These are phyloP conservation scores for Sugiyamaella sp. DNA, from an alignment of 1,139 yeast genomes.

Conservation along the genomic window DNA sequence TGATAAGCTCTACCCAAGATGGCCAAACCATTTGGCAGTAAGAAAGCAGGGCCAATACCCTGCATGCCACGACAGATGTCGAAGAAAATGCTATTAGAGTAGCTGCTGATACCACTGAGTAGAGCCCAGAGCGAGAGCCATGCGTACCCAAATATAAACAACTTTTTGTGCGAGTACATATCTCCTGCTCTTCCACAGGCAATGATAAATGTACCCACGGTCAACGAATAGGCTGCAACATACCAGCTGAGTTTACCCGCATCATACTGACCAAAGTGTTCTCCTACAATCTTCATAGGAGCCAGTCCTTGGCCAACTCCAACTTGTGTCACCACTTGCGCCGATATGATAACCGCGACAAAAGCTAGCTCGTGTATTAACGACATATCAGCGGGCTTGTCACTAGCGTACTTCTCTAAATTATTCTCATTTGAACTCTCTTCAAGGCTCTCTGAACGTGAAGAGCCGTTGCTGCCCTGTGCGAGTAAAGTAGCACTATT, in stretches of 20 bases:
- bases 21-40: constrained; percentile 61
- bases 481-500: no score
- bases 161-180: constrained; percentile 56
- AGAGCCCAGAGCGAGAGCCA: constrained; percentile 56
- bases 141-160: constrained; percentile 52
- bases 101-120: constrained; percentile 50
- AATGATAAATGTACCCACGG: constrained; percentile 65
- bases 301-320: constrained; percentile 52
- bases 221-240: constrained; percentile 58
- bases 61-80: constrained; percentile 58
- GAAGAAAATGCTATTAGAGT: constrained; percentile 46
- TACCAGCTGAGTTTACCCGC: constrained; percentile 60
- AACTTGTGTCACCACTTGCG: constrained; percentile 57
- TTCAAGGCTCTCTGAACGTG: no score
- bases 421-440: background rate
- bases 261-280: constrained; percentile 43
- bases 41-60: constrained; percentile 62
- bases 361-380: constrained; percentile 34
- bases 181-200: constrained; percentile 69
- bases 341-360: constrained; percentile 44
- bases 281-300: constrained; percentile 46
- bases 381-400: constrained; percentile 16
- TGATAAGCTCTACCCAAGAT: constrained; percentile 53
- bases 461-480: no score
- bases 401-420: background rate